Base-by-base conservation (phyloP, 75 land plant genomes). In the Picea glauca region DNA sequence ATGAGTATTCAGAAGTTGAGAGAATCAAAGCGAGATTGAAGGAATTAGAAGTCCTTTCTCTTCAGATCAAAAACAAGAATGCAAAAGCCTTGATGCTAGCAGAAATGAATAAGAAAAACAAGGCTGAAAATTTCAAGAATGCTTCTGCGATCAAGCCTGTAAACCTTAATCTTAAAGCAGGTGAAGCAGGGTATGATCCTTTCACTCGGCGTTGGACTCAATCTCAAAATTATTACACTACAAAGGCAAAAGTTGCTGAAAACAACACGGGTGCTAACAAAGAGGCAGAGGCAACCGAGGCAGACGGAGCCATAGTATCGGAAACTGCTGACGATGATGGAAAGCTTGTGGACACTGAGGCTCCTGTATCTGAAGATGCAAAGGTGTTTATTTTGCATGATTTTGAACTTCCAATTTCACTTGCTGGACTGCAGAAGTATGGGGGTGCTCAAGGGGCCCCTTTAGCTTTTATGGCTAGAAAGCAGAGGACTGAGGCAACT, bases 171-270 rank as follows among this genome's bases (percentile, higher is more conserved):
- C 82, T 94, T 56, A 93, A 93, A 82, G 94, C 91, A 21, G 98
- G 98, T 1, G 96, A 95, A 78, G 98, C 93, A 31, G 98, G 98
- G 32, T 95, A 95, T 84, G 98, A 95, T 80, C 98, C 98, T 3
- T 95, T 95, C 74, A 93, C 98, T 2, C 92, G 96, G 78, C 90
- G 98, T 62, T 95, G 98, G 98, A 95, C 98, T 13, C 88, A 93
- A 30, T 91, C 93, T 4, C 91, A 87, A 65, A 95, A 95, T 78
- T 95, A 95, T 73, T 96, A 90, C 66, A 43, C 72, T 60, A 57
- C 78, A 72, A 78, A 63, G 46, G 72, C 72, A 4, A 65, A 66
- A 3, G 76, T 65, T 6, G 83, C 14, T 3, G 75, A 43, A 2
- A 60, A 7, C 14, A 84, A 61, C 17, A 21, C 63, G 0, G 40